Evolutionary conservation across 345 rosid genomes (phyloP), one percentile per base, ranked within the genome.

Genomic region (Toxicodendron radicans): DNA sequence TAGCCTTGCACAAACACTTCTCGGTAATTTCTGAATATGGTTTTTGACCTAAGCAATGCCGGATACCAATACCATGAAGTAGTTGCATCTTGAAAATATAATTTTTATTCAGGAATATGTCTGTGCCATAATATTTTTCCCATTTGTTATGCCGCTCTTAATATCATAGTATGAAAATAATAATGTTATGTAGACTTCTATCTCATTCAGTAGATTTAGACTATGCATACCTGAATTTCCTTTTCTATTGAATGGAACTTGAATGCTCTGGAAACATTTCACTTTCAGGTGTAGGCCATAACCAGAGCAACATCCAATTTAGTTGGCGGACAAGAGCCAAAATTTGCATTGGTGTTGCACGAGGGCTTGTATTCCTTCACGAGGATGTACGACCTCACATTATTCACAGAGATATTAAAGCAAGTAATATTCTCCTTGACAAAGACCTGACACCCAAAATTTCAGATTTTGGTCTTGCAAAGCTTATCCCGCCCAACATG

Each of bases 401-500:
- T 58, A 74, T 95, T 63, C 99, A 93, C 43, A 87, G 99, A 85
- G 99, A 95, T 82, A 95, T 95, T 73, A 95, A 95, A 83, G 98
- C 99, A 16, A 95, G 98, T 84, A 95, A 95, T 77, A 91, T 95
- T 73, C 91, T 95, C 33, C 97, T 95, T 7, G 99, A 91, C 79
- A 87, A 67, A 71, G 86, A 91, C 66, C 80, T 92, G 11, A 85
- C 84, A 17, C 93, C 99, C 24, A 95, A 89, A 87, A 95, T 95
- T 73, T 83, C 99, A 52, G 99, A 95, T 79, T 95, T 95, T 80
- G 99, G 99, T 66, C 90, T 95, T 13, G 99, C 99, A 3, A 95
- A 83, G 83, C 97, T 95, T 76, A 87, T 95, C 70, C 99, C 99
- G 9, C 72, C 87, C 41, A 81, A 90, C 78, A 70, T 83, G 90